Base-by-base conservation (phyloP, 768 basidiomycete species). In the Lentinula edodes region DNA sequence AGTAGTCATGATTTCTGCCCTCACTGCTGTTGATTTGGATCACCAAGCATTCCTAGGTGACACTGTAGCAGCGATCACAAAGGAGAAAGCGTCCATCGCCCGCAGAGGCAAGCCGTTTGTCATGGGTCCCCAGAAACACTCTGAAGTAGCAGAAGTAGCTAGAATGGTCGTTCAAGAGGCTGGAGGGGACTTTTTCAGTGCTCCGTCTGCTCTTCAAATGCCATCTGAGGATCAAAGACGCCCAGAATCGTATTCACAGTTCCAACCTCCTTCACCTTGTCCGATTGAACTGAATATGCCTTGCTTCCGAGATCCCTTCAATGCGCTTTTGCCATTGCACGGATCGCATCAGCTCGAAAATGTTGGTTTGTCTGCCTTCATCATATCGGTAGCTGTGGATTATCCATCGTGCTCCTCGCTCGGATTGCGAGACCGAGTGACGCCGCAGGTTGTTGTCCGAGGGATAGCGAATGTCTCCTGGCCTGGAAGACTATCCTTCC, bases 21-120 rank as follows among this genome's bases (percentile, higher is more conserved):
- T 98, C 32, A 93, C 95, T 0, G 74, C 87, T 2, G 91, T 98
- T 20, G 95, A 94, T 72, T 76, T 98, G 46, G 97, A 99, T 74
- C 97, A 98, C 72, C 93, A 95, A 65, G 83, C 83, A 3, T 94
- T 96, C 70, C 80, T 99, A 28, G 97, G 97, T 0, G 71, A 82
- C 58, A 89, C 91, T 0, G 74, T 94, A 5, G 77, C 76, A 12
- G 82, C 78, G 34, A 98, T 98, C 59, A 84, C 95, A 0, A 75
- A 70, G 46, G 90, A 96, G 70, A 99, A 99, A 71, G 86, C 89
- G 0, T 85, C 83, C 1, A 97, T 98, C 54, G 86, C 87, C 15
- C 80, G 91, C 58, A 67, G 65, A 9, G 84, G 82, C 5, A 78
- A 75, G 61, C 82, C 86, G 1, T 85, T 92, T 64, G 73, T 95